A percentile compares a stretch with the other conserved stretches of the same genome.
Conservation (phyloP, 1,284 basidiomycete genomes). For the Inonotus obliquus region DNA sequence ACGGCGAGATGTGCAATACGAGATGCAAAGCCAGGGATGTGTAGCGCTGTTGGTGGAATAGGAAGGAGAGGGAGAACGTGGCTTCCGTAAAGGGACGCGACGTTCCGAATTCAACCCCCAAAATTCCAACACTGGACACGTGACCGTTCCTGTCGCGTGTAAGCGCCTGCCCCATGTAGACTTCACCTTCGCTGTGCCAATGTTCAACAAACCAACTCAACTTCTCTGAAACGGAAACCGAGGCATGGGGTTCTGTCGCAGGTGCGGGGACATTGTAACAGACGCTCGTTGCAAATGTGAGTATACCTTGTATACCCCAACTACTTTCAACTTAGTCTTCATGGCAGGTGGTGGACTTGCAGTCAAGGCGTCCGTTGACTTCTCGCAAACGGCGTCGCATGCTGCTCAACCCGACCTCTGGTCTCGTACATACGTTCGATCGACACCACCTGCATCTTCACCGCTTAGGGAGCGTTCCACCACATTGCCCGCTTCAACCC, state of each 20-base stretch:
- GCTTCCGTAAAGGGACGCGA: neutral
- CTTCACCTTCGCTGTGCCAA: neutral
- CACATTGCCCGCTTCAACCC: slow-evolving; percentile 17
- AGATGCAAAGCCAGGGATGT: neutral
- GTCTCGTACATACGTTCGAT: slow-evolving; percentile 70
- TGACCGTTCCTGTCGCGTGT: slow-evolving; percentile 2
- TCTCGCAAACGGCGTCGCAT: slow-evolving; percentile 45
- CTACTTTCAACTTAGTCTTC: neutral
- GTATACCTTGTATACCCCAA: neutral
- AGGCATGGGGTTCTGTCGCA: slow-evolving; percentile 72
- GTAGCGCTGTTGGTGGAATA: neutral
- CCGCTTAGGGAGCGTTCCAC: slow-evolving; percentile 21
- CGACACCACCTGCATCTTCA: slow-evolving; percentile 35
- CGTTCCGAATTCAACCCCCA: neutral
- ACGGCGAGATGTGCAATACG: neutral
- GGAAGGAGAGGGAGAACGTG: neutral
- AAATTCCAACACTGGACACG: neutral
- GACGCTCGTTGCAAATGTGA: slow-evolving; percentile 63
- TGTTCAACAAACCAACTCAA: neutral
- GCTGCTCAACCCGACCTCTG: slow-evolving; percentile 55
- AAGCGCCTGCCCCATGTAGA: neutral
- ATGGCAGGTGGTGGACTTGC: slow-evolving; percentile 49
- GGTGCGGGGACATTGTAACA: slow-evolving; percentile 74
- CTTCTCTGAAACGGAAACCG: neutral
- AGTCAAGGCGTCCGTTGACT: slow-evolving; percentile 68